Base-by-base conservation (phyloP, 768 basidiomycete genomes). In the Gymnopilus junonius region DNA sequence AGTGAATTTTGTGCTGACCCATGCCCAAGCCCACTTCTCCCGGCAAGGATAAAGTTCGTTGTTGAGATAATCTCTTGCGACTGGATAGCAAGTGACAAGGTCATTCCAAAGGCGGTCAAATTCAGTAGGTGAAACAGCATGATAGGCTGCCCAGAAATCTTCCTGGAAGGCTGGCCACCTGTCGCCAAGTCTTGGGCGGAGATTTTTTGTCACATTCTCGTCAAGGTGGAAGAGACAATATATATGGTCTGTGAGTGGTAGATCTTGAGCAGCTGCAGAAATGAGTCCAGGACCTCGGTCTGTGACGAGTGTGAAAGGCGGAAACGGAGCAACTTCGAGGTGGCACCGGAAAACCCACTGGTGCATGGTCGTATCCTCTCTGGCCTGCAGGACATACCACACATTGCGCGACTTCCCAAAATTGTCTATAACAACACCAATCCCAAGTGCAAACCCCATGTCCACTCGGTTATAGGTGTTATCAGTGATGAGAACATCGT, bases 11-110 rank as follows among this genome's bases (percentile, higher is more conserved):
- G 59, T 25, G 21, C 70, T 66, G 4, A 74, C 56, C 65, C 70
- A 80, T 8, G 73, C 69, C 74, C 74, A 76, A 20, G 77, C 78
- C 77, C 77, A 80, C 14, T 67, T 72, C 23, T 74, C 64, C 0
- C 69, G 68, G 42, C 71, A 74, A 2, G 69, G 65, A 58, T 75
- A 78, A 0, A 80, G 20, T 34, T 74, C 70, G 0, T 66, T 58
- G 3, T 71, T 54, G 5, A 78, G 72, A 62, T 79, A 80, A 0
- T 29, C 25, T 10, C 64, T 42, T 3, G 53, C 46, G n/a, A 15
- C 48, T 27, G 62, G 59, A 58, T 45, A 67, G 14, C 39, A 12
- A 0, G 14, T 15, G 7, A 35, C 29, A 37, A 67, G 59, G 2
- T 35, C 5, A 23, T 29, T 14, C 70, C 72, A 77, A 1, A 62